phyloP scores from a whole-genome alignment of 1,284 basidiomycete species.

The Porodaedalea pini region DNA sequence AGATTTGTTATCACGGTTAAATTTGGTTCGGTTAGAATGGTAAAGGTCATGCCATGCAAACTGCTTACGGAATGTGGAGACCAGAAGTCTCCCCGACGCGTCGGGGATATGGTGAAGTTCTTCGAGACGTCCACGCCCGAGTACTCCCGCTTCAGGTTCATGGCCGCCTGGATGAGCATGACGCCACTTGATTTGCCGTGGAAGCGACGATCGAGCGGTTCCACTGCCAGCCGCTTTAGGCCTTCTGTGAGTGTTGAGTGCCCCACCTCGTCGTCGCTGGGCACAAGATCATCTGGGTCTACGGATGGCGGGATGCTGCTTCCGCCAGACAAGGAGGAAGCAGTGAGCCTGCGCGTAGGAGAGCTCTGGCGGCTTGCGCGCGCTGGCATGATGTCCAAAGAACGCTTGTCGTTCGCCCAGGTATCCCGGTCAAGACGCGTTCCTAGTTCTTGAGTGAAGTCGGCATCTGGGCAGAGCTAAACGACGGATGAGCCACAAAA shows the following conservation, averaged over 20 bases:
- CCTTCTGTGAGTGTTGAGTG: conserved; percentile 37
- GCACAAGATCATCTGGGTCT: conserved; percentile 32
- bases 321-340: conserved; percentile 1
- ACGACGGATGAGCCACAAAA: conserved; percentile 4
- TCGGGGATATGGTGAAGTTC: conserved; percentile 1
- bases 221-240: conserved; percentile 34
- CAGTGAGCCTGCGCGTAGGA: conserved; percentile 7
- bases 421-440: conserved; percentile 44
- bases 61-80: conserved; percentile 26
- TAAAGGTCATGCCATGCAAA: background rate
- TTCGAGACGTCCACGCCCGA: conserved; percentile 34
- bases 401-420: conserved; percentile 34
- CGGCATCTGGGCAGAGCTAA: conserved; percentile 49
- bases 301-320: background rate
- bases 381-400: conserved; percentile 17
- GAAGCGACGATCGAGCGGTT: conserved; percentile 46
- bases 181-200: conserved; percentile 72
- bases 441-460: conserved; percentile 47
- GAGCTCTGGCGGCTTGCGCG: conserved; percentile 17
- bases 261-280: conserved; percentile 37
- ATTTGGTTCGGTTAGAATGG: background rate
- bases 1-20: background rate
- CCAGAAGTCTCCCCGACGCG: conserved; percentile 31
- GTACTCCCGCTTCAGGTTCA: conserved; percentile 61
- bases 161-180: conserved; percentile 60